Evolutionary conservation across 441 rosid genomes (phyloP).

Genomic region (Viola pubescens): DNA sequence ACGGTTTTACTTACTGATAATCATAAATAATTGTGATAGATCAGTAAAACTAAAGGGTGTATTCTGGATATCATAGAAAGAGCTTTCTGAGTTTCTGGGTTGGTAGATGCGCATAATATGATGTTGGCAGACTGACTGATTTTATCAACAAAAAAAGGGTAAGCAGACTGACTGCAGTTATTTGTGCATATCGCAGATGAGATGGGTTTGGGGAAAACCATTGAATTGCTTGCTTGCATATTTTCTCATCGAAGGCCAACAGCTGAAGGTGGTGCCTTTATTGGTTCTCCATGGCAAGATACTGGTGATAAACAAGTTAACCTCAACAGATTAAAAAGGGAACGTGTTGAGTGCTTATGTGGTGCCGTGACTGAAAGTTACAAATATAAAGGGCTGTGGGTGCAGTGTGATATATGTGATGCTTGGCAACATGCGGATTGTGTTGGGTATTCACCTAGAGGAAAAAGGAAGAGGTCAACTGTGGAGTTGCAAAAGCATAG

Average conservation of each 20-base stretch:
- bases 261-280: constrained; percentile 31
- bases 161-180: constrained; percentile 19
- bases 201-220: constrained; percentile 98
- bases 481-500: constrained; percentile 31
- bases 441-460: constrained; percentile 83
- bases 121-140: not conserved
- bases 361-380: constrained; percentile 94
- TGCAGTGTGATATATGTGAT: constrained; percentile 91
- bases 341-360: constrained; percentile 91
- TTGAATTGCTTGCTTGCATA: constrained; percentile 91
- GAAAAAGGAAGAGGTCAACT: constrained; percentile 39
- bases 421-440: constrained; percentile 99
- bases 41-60: not conserved
- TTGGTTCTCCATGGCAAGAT: constrained; percentile 22
- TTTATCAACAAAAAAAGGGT: too few relatives aligned
- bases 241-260: constrained; percentile 60
- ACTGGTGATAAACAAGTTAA: constrained; percentile 33
- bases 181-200: constrained; percentile 55
- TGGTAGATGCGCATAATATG: not conserved
- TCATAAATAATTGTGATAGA: not conserved
- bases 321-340: constrained; percentile 64
- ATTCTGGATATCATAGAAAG: not conserved
- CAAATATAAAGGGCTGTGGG: constrained; percentile 80
- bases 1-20: not conserved
- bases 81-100: not conserved